These are phyloP conservation scores for Monosporozyma servazzii DNA, from an alignment of 805 yeast genomes.

Conservation along the genomic window DNA sequence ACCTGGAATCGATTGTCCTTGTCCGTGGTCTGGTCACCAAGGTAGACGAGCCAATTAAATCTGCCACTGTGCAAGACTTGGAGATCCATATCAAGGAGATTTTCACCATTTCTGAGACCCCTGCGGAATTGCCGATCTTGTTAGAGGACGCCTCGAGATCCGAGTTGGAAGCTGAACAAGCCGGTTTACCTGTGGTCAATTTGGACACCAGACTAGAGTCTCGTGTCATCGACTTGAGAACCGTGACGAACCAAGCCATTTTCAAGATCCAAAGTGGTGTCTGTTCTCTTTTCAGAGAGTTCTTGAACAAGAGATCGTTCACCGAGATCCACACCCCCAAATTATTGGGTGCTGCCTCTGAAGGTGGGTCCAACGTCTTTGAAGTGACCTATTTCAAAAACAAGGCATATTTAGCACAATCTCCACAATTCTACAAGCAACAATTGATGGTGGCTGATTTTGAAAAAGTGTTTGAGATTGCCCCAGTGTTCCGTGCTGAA, in stretches of 20 bases:
- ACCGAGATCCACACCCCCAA: conserved; percentile 95
- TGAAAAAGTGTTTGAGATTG: conserved; percentile 91
- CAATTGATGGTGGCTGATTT: conserved; percentile 97
- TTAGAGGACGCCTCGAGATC: conserved; percentile 95
- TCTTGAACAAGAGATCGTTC: conserved; percentile 55
- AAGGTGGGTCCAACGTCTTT: conserved; percentile 96
- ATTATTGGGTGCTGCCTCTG: conserved; percentile 89
- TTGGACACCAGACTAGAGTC: conserved; percentile 92
- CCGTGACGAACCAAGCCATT: conserved; percentile 94
- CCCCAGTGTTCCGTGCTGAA: conserved; percentile 98
- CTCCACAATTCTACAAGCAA: conserved; percentile 97
- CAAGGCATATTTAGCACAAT: conserved; percentile 90
- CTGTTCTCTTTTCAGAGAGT: conserved; percentile 81
- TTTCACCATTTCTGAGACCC: conserved; percentile 75
- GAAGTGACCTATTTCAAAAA: conserved; percentile 82
- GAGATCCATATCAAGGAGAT: conserved; percentile 75
- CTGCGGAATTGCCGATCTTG: conserved; percentile 84
- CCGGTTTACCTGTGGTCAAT: conserved; percentile 87
- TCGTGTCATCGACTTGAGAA: conserved; percentile 93
- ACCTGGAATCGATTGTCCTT: conserved; percentile 82
- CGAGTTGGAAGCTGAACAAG: conserved; percentile 87
- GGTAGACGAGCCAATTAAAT: conserved; percentile 77
- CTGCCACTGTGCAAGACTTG: conserved; percentile 84
- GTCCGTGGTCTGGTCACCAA: conserved; percentile 79
- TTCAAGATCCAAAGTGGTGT: conserved; percentile 91